Percentiles rank a stretch among this genome's conserved stretches.
Evolutionary conservation across 805 yeast species (phyloP).

Genomic region (Candida boidinii): DNA sequence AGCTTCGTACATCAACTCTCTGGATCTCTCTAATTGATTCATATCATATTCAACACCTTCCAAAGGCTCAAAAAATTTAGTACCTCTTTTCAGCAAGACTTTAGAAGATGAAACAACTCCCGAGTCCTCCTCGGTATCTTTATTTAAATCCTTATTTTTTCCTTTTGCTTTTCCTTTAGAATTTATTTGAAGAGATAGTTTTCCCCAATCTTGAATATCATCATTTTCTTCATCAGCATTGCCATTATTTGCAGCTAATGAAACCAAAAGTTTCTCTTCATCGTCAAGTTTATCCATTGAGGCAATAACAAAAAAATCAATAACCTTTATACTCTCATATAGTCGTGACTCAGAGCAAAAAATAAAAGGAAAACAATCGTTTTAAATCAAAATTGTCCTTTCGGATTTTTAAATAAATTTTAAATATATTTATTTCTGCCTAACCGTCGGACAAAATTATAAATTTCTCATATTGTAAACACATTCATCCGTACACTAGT

Average conservation of each 20-base stretch:
- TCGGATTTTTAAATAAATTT: no score
- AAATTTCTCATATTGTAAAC: no score
- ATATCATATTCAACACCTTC: conserved; percentile 18
- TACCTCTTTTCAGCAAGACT: conserved; percentile 63
- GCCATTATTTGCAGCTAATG: conserved; percentile 6
- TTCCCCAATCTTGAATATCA: conserved; percentile 47
- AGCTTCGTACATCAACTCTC: conserved; percentile 68
- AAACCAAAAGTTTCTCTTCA: conserved; percentile 3
- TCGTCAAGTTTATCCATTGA: conserved; percentile 3
- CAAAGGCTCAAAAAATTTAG: conserved; percentile 72
- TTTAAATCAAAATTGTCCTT: no score
- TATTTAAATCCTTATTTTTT: conserved; percentile 3
- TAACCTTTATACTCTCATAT: no score
- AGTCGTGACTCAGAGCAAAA: no score
- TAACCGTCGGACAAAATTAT: no score
- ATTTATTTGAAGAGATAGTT: conserved; percentile 19
- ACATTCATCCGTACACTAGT: no score
- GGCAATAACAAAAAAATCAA: no score
- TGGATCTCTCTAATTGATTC: conserved; percentile 37
- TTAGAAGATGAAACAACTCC: no score
- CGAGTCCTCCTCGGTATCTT: no score
- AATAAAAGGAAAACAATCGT: no score
- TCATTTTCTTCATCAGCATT: conserved; percentile 37
- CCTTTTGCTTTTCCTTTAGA: conserved; percentile 1
- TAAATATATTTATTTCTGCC: no score